phyloP scores from a whole-genome alignment of 306 rosid species.

The Citrullus colocynthis region DNA sequence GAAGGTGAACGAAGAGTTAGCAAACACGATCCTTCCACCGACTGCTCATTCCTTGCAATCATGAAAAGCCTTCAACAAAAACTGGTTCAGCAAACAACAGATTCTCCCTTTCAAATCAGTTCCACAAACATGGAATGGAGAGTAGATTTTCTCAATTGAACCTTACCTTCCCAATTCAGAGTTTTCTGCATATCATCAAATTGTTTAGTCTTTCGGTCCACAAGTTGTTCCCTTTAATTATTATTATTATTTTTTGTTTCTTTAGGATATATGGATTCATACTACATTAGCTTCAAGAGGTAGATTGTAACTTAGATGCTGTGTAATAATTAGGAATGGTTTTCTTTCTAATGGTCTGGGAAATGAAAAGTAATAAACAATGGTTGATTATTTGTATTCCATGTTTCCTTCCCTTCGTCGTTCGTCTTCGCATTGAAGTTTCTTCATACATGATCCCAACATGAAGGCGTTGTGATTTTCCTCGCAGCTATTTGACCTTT shows the following conservation, averaged over 20 bases:
- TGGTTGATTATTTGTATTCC: neutral
- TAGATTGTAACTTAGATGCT: slow-evolving; percentile 12
- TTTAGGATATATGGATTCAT: neutral
- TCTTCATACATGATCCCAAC: neutral
- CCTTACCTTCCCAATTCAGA: neutral
- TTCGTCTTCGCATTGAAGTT: neutral
- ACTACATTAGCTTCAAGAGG: slow-evolving; percentile 5
- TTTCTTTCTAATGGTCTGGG: slow-evolving; percentile 6
- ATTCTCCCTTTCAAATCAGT: neutral
- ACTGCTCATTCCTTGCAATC: slow-evolving; percentile 43
- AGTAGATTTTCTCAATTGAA: slow-evolving; percentile 2
- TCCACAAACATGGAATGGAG: neutral
- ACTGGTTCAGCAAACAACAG: neutral
- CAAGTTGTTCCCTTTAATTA: neutral
- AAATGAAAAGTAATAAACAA: slow-evolving; percentile 3
- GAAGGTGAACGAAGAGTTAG: slow-evolving; percentile 82
- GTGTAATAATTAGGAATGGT: slow-evolving; percentile 5
- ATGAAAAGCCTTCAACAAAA: slow-evolving; percentile 14
- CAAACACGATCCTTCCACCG: slow-evolving; percentile 60
- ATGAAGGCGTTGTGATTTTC: neutral
- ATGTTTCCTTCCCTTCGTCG: neutral
- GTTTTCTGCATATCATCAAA: slow-evolving; percentile 2
- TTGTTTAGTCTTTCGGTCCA: neutral
- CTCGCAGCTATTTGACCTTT: too few relatives aligned
- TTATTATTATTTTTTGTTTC: neutral